A percentile compares a stretch with the other conserved stretches of the same genome.
Conservation (phyloP, 2,329 filamentous ascomycete genomes). For the Fusarium concolor region DNA sequence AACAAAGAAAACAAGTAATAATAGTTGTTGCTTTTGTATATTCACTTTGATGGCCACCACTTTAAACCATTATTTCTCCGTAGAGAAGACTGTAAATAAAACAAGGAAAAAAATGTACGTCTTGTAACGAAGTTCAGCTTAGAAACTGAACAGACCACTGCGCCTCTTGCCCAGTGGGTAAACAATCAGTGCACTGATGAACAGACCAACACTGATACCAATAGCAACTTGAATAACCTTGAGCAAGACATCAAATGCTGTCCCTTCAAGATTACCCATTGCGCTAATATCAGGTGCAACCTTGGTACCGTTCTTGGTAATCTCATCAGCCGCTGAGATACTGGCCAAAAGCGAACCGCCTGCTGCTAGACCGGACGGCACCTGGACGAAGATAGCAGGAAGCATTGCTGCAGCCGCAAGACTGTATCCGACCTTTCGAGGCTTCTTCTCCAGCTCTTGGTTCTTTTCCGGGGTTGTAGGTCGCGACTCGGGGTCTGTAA, state of each 20-base stretch:
- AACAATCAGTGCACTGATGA: constrained; percentile 65
- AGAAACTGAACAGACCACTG: constrained; percentile 68
- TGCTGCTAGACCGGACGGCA: constrained; percentile 71
- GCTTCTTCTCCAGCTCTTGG: constrained; percentile 46
- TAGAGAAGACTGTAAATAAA: neutral
- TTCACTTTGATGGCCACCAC: neutral
- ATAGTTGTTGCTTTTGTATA: constrained; percentile 6
- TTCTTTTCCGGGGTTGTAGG: constrained; percentile 37
- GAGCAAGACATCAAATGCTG: constrained; percentile 65
- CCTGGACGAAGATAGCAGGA: constrained; percentile 83
- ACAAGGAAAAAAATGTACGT: neutral
- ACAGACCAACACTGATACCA: constrained; percentile 70
- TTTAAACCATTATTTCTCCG: neutral
- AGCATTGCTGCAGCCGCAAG: constrained; percentile 87
- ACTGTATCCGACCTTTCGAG: constrained; percentile 72
- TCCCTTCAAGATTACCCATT: constrained; percentile 54
- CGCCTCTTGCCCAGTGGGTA: constrained; percentile 69
- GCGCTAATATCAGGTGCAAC: constrained; percentile 41
- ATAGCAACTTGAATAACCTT: constrained; percentile 72
- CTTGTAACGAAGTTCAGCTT: constrained; percentile 13
- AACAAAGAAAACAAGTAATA: constrained; percentile 8
- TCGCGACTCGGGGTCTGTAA: constrained; percentile 51
- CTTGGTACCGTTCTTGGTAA: constrained; percentile 59
- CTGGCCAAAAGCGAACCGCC: constrained; percentile 69
- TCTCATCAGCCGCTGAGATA: constrained; percentile 66